Evolutionary conservation across 768 basidiomycete genomes (phyloP).

Genomic region (Rhodotorula kratochvilovae): DNA sequence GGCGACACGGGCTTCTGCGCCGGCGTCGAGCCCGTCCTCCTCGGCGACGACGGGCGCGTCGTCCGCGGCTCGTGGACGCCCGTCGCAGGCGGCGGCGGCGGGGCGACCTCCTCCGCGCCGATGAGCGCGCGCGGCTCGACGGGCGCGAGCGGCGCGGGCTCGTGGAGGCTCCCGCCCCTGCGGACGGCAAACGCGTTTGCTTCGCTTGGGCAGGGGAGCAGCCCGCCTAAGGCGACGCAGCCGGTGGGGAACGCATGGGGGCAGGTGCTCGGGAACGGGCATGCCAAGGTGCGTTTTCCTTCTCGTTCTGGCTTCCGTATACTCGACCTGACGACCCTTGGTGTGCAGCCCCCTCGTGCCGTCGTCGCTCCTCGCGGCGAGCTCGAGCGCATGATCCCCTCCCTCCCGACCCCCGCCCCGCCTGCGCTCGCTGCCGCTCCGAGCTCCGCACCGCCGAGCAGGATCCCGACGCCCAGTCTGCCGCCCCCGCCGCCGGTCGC

Average conservation of each 20-base stretch:
- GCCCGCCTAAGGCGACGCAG: not conserved
- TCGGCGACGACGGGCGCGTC: conserved; percentile 32
- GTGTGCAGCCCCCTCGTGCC: conserved; percentile 25
- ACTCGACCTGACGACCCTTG: not conserved
- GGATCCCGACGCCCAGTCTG: conserved; percentile 2
- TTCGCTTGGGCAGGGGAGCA: not conserved
- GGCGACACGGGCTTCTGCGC: conserved; percentile 36
- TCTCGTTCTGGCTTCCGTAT: not conserved
- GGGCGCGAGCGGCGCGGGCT: not conserved
- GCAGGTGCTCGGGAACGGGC: conserved; percentile 8
- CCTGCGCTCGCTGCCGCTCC: not conserved
- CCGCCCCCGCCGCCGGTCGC: conserved; percentile 14
- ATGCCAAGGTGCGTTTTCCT: conserved; percentile 19
- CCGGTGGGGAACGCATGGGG: conserved; percentile 18
- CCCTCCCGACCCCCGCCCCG: not conserved
- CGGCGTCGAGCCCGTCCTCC: conserved; percentile 21
- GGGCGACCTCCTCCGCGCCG: not conserved
- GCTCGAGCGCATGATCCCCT: conserved; percentile 13
- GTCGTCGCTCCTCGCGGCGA: conserved; percentile 25
- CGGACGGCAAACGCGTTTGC: conserved; percentile 31
- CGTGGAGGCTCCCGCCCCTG: not conserved
- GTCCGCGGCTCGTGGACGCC: conserved; percentile 32
- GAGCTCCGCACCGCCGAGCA: not conserved
- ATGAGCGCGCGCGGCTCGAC: not conserved
- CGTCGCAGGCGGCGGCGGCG: conserved; percentile 6